phyloP scores from a whole-genome alignment of 768 basidiomycete genomes.

The Pholiota molesta region DNA sequence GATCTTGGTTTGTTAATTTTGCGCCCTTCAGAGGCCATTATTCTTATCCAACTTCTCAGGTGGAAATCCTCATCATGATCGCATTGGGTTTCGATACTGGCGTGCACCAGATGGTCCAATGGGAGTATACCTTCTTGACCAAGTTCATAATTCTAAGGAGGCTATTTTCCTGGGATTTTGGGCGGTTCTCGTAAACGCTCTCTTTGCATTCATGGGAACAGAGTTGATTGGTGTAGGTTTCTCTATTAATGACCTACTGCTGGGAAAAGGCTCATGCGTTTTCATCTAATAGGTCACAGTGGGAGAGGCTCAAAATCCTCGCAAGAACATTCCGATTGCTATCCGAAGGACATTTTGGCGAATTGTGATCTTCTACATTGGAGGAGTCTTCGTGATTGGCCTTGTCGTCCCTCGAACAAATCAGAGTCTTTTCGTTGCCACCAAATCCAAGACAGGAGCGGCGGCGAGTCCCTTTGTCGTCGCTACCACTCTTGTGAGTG shows the following conservation, averaged over 20 bases:
- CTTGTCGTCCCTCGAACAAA: conserved; percentile 68
- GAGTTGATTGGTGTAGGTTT: conserved; percentile 74
- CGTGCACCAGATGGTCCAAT: conserved; percentile 54
- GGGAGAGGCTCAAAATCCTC: conserved; percentile 70
- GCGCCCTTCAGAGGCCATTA: conserved; percentile 26
- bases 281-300: conserved; percentile 39
- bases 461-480: conserved; percentile 72
- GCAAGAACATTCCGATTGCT: conserved; percentile 74
- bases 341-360: conserved; percentile 67
- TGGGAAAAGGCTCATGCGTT: background rate
- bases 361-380: conserved; percentile 63
- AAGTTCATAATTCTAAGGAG: conserved; percentile 51
- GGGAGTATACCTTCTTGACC: conserved; percentile 50
- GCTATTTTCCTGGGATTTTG: conserved; percentile 73
- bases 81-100: conserved; percentile 55
- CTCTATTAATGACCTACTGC: background rate
- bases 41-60: conserved; percentile 37
- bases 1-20: conserved; percentile 53
- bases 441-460: conserved; percentile 49
- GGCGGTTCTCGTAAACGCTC: conserved; percentile 69
- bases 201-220: conserved; percentile 77
- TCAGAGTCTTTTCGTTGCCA: conserved; percentile 47
- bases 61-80: conserved; percentile 49
- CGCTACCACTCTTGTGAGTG: conserved; percentile 38
- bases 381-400: conserved; percentile 72